phyloP scores from a whole-genome alignment of 495 filamentous ascomycete species.

The Penicillium taxi region DNA sequence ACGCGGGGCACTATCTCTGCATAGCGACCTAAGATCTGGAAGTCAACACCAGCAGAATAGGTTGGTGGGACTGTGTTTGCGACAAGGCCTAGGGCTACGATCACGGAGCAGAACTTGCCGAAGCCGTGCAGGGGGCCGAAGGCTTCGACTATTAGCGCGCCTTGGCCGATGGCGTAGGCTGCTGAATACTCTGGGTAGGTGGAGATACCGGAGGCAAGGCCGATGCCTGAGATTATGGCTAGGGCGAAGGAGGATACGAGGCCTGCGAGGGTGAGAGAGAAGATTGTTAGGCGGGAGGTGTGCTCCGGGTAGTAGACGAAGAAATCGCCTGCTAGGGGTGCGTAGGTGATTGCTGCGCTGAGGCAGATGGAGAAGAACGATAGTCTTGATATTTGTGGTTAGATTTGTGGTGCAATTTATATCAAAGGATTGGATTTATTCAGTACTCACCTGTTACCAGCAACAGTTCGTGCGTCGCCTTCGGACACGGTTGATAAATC shows the following conservation, averaged over 20 bases:
- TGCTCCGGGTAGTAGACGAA: slow-evolving; percentile 58
- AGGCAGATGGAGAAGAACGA: slow-evolving; percentile 64
- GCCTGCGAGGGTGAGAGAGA: slow-evolving; percentile 37
- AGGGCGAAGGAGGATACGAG: slow-evolving; percentile 50
- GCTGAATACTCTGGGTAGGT: slow-evolving; percentile 44
- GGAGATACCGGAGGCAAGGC: slow-evolving; percentile 55
- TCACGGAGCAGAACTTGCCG: slow-evolving; percentile 63
- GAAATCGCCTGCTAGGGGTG: slow-evolving; percentile 53
- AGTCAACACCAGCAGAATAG: slow-evolving; percentile 63
- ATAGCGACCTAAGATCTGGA: slow-evolving; percentile 55
- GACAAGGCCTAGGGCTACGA: slow-evolving; percentile 64
- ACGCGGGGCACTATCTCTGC: slow-evolving; percentile 51
- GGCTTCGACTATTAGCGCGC: slow-evolving; percentile 57
- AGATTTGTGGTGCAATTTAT: neutral
- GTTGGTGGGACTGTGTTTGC: slow-evolving; percentile 63
- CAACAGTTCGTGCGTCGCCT: slow-evolving; percentile 44
- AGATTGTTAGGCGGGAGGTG: slow-evolving; percentile 33
- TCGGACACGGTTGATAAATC: slow-evolving; percentile 45
- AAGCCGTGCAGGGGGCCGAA: slow-evolving; percentile 56
- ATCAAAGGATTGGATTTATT: neutral
- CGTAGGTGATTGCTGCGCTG: slow-evolving; percentile 55
- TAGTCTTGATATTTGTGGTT: slow-evolving; percentile 33
- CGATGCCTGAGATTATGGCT: slow-evolving; percentile 58
- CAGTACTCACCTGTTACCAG: slow-evolving; percentile 42
- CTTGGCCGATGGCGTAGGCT: slow-evolving; percentile 44